Conservation (phyloP, 495 filamentous ascomycete genomes). For the Peziza echinospora region DNA sequence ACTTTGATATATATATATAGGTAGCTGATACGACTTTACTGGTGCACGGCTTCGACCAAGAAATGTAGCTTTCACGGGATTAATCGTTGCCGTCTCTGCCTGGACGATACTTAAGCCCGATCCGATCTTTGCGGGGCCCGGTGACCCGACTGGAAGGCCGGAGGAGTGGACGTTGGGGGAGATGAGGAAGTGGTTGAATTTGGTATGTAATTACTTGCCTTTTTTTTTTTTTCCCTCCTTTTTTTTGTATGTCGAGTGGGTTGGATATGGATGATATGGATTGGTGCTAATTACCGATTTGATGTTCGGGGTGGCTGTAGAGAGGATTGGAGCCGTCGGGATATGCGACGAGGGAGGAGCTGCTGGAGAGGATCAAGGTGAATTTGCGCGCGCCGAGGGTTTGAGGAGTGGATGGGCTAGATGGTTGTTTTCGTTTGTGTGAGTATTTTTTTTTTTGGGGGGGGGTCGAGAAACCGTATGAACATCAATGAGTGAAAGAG, state of each 20-base stretch:
- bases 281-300: too few species aligned
- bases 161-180: constrained; percentile 51
- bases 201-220: constrained; percentile 32
- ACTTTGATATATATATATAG: too few species aligned
- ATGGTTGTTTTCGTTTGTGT: too few species aligned
- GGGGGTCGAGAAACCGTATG: too few species aligned
- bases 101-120: constrained; percentile 71
- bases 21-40: too few species aligned
- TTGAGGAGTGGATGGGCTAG: neutral
- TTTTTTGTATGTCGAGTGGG: neutral
- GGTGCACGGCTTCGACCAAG: neutral
- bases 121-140: constrained; percentile 41
- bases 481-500: too few species aligned
- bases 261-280: too few species aligned
- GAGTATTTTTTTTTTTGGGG: too few species aligned
- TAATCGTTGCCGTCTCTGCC: constrained; percentile 61
- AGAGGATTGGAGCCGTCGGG: constrained; percentile 47
- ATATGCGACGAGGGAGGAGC: constrained; percentile 46
- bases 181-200: constrained; percentile 49
- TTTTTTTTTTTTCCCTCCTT: constrained; percentile 1
- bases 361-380: constrained; percentile 58
- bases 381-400: constrained; percentile 40
- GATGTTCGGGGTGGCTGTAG: constrained; percentile 22
- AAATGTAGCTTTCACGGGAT: constrained; percentile 49
- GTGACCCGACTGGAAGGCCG: constrained; percentile 61